Percentiles rank a stretch among this genome's conserved stretches.
Evolutionary conservation across 371 early-diverging fungal genomes (phyloP).

Genomic region (Lichtheimia ramosa): DNA sequence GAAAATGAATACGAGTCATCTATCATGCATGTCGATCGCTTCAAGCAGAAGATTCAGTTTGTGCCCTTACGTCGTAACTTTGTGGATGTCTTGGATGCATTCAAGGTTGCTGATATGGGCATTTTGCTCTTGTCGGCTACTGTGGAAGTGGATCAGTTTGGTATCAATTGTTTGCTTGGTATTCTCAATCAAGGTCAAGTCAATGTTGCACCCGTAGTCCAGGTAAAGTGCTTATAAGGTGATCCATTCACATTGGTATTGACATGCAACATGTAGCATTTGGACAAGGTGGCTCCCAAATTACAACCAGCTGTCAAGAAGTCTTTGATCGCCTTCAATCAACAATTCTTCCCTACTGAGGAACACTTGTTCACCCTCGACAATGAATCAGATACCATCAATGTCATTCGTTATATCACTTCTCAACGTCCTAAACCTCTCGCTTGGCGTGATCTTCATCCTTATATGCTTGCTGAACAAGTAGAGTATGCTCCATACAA

Average conservation of each 20-base stretch:
- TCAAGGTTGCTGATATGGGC: slow-evolving; percentile 89
- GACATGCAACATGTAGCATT: slow-evolving; percentile 45
- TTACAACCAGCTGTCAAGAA: slow-evolving; percentile 74
- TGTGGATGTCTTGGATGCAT: slow-evolving; percentile 82
- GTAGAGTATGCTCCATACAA: slow-evolving; percentile 60
- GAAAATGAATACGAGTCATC: slow-evolving; percentile 19
- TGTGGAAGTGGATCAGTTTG: slow-evolving; percentile 93
- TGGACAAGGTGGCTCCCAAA: slow-evolving; percentile 66
- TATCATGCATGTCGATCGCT: slow-evolving; percentile 55
- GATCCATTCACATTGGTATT: too few species aligned
- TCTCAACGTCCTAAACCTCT: slow-evolving; percentile 76
- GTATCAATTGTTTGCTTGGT: slow-evolving; percentile 75
- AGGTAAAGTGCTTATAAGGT: slow-evolving; percentile 28
- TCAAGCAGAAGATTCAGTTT: slow-evolving; percentile 87
- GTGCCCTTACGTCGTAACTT: slow-evolving; percentile 65
- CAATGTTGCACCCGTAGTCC: slow-evolving; percentile 68
- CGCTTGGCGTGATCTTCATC: slow-evolving; percentile 87
- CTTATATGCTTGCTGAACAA: slow-evolving; percentile 83
- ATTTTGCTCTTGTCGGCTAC: slow-evolving; percentile 84
- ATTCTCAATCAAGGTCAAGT: slow-evolving; percentile 90
- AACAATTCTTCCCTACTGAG: slow-evolving; percentile 85
- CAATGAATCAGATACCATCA: slow-evolving; percentile 50
- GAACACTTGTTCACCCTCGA: slow-evolving; percentile 69
- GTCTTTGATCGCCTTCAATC: slow-evolving; percentile 80
- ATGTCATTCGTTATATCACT: slow-evolving; percentile 67